Conservation (phyloP, 352 stramenopile species). For the Pythium plurisporium region DNA sequence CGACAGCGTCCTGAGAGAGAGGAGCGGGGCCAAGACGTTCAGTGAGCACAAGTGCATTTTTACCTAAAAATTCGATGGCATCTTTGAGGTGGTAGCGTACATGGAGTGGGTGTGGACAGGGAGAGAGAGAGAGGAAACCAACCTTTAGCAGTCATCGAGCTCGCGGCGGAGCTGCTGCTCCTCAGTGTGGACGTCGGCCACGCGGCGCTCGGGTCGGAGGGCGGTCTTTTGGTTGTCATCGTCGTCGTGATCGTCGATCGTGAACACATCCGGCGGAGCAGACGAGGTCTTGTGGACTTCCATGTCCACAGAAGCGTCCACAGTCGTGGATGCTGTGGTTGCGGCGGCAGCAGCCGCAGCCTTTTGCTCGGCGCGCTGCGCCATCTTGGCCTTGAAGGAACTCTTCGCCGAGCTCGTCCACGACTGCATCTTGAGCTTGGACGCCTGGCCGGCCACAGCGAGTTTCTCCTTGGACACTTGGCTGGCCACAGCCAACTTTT, state of each 20-base stretch:
- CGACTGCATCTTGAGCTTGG: constrained; percentile 24
- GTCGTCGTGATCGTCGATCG: constrained; percentile 13
- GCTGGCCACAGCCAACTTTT: constrained; percentile 14
- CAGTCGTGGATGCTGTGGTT: neutral
- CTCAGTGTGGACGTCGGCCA: constrained; percentile 7
- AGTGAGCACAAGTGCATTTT: neutral
- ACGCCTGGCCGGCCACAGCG: constrained; percentile 17
- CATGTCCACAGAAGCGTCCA: neutral
- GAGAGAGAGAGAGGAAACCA: neutral
- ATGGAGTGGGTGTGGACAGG: neutral
- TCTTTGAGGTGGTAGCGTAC: constrained; percentile 7
- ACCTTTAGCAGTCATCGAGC: constrained; percentile 21
- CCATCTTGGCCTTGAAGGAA: constrained; percentile 21
- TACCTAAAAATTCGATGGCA: neutral
- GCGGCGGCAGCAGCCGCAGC: neutral
- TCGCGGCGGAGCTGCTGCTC: constrained; percentile 20
- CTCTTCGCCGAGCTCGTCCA: constrained; percentile 18
- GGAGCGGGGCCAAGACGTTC: too few relatives aligned
- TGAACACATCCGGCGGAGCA: constrained; percentile 5
- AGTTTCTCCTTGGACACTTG: constrained; percentile 18
- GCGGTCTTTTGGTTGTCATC: neutral
- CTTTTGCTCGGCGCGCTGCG: constrained; percentile 16
- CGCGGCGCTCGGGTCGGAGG: neutral
- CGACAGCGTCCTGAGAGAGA: neutral
- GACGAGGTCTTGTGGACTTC: neutral